These are phyloP conservation scores for Tetrahymena thermophila DNA, from an alignment of 73 alveolate species.

Conservation along the genomic window DNA sequence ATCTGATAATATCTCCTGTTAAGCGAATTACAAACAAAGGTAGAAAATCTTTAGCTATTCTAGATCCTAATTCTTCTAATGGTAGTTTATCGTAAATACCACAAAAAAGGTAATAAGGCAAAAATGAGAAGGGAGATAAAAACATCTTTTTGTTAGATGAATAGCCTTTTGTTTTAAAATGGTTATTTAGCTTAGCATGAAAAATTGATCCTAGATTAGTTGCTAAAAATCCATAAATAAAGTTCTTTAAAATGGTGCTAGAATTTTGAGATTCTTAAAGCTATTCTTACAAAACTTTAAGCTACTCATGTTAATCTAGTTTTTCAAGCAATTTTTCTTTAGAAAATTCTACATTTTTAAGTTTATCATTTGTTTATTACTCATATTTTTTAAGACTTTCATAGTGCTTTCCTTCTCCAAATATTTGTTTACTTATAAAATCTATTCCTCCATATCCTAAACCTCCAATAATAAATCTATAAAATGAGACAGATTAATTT, in stretches of 20 bases:
- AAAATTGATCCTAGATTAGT: not conserved
- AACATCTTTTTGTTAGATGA: not conserved
- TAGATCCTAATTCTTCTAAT: not conserved
- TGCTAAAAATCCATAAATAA: not conserved
- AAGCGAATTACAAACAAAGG: not conserved
- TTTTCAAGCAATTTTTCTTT: not conserved
- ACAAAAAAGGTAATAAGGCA: not conserved
- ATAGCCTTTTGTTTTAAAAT: not conserved
- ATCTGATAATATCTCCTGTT: not conserved
- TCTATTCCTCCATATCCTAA: not conserved
- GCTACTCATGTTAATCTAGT: not conserved
- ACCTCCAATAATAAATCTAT: not conserved
- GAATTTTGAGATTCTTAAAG: not conserved
- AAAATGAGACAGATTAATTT: not conserved
- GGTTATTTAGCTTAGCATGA: not conserved
- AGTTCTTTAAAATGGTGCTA: not conserved
- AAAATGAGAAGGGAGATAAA: not conserved
- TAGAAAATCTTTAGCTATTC: not conserved
- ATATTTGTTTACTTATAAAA: not conserved
- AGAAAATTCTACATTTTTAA: not conserved
- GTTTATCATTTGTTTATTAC: not conserved
- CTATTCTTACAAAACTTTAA: not conserved
- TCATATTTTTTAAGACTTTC: not conserved
- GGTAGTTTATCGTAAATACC: not conserved
- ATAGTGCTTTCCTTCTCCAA: not conserved